Base-by-base conservation (phyloP, 805 yeast genomes). In the Yamadazyma nakazawae region DNA sequence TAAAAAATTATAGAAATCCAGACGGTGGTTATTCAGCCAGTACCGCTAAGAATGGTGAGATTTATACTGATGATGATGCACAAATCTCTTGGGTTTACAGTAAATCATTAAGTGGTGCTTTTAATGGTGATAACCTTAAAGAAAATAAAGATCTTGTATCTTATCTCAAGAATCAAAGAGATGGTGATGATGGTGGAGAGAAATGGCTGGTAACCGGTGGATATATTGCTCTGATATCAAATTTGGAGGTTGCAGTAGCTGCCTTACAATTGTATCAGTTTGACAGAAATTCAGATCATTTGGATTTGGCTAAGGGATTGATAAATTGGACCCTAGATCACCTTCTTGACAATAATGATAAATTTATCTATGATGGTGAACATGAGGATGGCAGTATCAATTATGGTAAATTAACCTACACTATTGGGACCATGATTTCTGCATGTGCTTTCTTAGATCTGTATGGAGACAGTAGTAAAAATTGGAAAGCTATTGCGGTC, bases 101-200 rank as follows among this genome's bases (percentile, higher is more conserved):
- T 5, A 50, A 48, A 1, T 61, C 57, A 5, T 57, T 36, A 34
- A 14, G 39, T 1, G 35, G 31, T 2, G 47, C 53, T 9, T 6
- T 19, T 1, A 32, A 47, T 14, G 24, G 16, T 1, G 35, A 34
- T 3, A 42, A 47, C n/a, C 37, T 48, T 11, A 37, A 40, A 11
- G 49, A 46, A 36, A 47, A 46, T 8, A 16, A 47, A 18, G 41
- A 44, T 18, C 56, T 60, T 2, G 24, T 41, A 21, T 48, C 42
- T 17, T 89, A 91, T 60, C 69, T 92, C 58, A 89, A 87, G 63
- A 14, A 24, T 6, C 45, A 52, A 88, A 88, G 86, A 65, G 76
- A 80, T 45, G 94, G 86, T 52, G 84, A 84, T 34, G 60, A 62
- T 5, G 64, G 63, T 4, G 66, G 64, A 2, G 49, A 60, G 13